phyloP scores from a whole-genome alignment of 805 yeast species.

The Candida nonsorbophila region DNA sequence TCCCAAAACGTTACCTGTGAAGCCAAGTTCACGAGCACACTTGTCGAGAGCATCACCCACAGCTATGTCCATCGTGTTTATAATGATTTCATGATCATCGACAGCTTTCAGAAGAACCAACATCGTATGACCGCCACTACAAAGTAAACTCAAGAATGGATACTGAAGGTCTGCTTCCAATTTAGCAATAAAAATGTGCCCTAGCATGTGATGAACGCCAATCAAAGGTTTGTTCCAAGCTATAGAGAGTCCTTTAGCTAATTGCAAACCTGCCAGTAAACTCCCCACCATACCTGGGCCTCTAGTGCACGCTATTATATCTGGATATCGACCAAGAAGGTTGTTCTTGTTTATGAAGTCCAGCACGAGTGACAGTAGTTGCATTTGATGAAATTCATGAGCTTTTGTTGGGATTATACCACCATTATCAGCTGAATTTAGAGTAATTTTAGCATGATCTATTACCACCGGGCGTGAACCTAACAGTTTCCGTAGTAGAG shows the following conservation, averaged over 20 bases:
- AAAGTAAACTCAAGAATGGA: constrained; percentile 74
- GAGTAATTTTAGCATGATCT: constrained; percentile 58
- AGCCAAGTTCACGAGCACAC: constrained; percentile 81
- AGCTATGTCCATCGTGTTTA: constrained; percentile 81
- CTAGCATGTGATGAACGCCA: constrained; percentile 96
- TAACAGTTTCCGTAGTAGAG: constrained; percentile 53
- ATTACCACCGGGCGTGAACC: constrained; percentile 43
- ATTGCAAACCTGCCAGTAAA: constrained; percentile 71
- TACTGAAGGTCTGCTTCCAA: constrained; percentile 39
- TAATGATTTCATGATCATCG: constrained; percentile 63
- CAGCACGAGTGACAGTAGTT: constrained; percentile 48
- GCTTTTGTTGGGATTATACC: constrained; percentile 90
- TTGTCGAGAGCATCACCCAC: constrained; percentile 93
- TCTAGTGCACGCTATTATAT: constrained; percentile 80
- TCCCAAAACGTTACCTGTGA: constrained; percentile 81
- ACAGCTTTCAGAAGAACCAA: constrained; percentile 62
- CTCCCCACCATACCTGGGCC: constrained; percentile 98
- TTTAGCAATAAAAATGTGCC: constrained; percentile 62
- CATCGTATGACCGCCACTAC: constrained; percentile 94
- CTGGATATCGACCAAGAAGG: constrained; percentile 40
- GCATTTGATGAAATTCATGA: constrained; percentile 65
- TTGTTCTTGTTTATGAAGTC: constrained; percentile 28
- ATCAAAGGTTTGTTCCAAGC: constrained; percentile 76
- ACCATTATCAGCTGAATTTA: constrained; percentile 62
- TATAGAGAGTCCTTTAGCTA: constrained; percentile 78